A percentile compares a stretch with the other conserved stretches of the same genome.
phyloP scores from a whole-genome alignment of 2,329 filamentous ascomycete species.

The Microascus cirrosus region DNA sequence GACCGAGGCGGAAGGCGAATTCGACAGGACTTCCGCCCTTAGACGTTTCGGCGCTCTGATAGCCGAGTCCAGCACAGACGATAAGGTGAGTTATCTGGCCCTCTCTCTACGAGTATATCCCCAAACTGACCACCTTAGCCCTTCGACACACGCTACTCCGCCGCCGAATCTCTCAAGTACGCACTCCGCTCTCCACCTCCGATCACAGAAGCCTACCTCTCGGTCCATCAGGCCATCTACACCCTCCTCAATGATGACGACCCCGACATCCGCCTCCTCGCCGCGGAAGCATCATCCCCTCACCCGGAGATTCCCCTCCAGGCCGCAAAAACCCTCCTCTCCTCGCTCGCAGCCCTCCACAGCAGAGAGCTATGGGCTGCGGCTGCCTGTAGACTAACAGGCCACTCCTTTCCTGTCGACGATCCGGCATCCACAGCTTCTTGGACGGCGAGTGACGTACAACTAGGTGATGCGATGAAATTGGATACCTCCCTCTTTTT shows the following conservation, averaged over 20 bases:
- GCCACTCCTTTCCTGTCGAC: slow-evolving; percentile 8
- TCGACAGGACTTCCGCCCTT: slow-evolving; percentile 8
- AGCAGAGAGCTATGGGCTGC: slow-evolving; percentile 24
- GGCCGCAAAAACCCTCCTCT: slow-evolving; percentile 22
- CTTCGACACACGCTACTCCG: slow-evolving; percentile 55
- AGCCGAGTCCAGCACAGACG: slow-evolving; percentile 32
- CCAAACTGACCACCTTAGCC: slow-evolving; percentile 28
- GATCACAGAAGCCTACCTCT: slow-evolving; percentile 28
- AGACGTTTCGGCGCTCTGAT: slow-evolving; percentile 38
- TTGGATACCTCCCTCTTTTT: slow-evolving; percentile 65
- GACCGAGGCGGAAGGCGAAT: slow-evolving; percentile 2
- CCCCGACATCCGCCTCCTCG: slow-evolving; percentile 67
- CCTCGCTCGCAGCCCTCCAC: slow-evolving; percentile 31
- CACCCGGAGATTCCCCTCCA: slow-evolving; percentile 33
- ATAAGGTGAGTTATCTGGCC: slow-evolving; percentile 24
- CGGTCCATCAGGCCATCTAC: slow-evolving; percentile 56
- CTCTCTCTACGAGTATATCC: neutral
- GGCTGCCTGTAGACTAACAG: slow-evolving; percentile 29
- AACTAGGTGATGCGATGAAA: slow-evolving; percentile 33
- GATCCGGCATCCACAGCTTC: neutral
- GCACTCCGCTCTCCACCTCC: slow-evolving; percentile 24
- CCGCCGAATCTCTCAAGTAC: slow-evolving; percentile 40
- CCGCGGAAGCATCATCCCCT: slow-evolving; percentile 37
- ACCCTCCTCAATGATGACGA: slow-evolving; percentile 81
- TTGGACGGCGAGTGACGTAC: slow-evolving; percentile 7